These are phyloP conservation scores for Styphnolobium japonicum DNA, from an alignment of 306 rosid species.

Conservation along the genomic window DNA sequence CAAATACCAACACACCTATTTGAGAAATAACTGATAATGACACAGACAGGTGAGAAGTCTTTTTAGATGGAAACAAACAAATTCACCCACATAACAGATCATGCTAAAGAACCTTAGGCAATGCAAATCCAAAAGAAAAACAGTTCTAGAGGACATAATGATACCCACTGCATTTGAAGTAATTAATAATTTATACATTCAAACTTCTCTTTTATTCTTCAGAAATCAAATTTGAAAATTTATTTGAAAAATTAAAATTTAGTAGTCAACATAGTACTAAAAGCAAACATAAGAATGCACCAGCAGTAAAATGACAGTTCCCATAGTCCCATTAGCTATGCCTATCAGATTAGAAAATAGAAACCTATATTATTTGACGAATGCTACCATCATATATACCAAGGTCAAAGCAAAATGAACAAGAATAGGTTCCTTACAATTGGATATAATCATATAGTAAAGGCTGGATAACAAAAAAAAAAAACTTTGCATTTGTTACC, in stretches of 20 bases:
- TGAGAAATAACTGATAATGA: too few species aligned
- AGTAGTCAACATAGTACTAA: background rate
- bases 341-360: background rate
- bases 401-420: background rate
- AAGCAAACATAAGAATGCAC: slow-evolving; percentile 10
- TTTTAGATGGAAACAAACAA: background rate
- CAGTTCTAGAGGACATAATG: slow-evolving; percentile 9
- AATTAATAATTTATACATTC: background rate
- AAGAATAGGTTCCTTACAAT: background rate
- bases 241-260: background rate
- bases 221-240: background rate
- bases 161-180: background rate
- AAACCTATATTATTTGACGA: background rate
- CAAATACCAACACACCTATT: too few species aligned
- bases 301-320: background rate
- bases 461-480: background rate
- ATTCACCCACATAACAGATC: background rate
- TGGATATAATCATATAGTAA: background rate
- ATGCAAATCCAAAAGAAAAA: background rate
- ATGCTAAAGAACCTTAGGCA: background rate
- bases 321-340: background rate
- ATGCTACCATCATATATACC: background rate
- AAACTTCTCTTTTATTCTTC: slow-evolving; percentile 6
- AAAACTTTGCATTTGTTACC: slow-evolving; percentile 47
- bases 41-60: background rate